Percentiles rank a stretch among this genome's conserved stretches.
phyloP scores from a whole-genome alignment of 1,284 basidiomycete genomes.

The Microbotryum saponariae region DNA sequence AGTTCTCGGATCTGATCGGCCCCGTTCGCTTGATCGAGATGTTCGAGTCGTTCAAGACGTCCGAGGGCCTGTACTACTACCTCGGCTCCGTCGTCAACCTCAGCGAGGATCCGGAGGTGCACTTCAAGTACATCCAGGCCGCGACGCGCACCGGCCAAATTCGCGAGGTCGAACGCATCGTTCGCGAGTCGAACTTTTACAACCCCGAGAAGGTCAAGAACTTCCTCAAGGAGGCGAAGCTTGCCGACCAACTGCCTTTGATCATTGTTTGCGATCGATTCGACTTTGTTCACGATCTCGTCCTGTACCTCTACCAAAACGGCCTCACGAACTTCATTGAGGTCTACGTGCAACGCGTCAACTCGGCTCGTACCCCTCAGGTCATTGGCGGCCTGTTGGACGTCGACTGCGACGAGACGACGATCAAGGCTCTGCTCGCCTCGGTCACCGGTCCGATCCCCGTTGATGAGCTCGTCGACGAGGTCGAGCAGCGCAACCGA shows the following conservation, averaged over 20 bases:
- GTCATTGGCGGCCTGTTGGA: conserved; percentile 95
- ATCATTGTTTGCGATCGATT: conserved; percentile 99
- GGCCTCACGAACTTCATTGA: conserved; percentile 96
- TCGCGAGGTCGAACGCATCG: conserved; percentile 97
- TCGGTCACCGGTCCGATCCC: conserved; percentile 97
- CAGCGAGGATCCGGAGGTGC: conserved; percentile 90
- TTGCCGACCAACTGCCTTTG: conserved; percentile 91
- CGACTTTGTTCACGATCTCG: conserved; percentile 98
- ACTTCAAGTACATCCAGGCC: conserved; percentile 99
- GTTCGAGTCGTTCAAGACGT: conserved; percentile 97
- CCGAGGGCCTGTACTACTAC: conserved; percentile 97
- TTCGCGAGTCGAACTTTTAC: conserved; percentile 94
- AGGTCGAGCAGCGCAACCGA: conserved; percentile 93
- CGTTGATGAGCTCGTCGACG: conserved; percentile 92
- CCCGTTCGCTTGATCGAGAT: conserved; percentile 97
- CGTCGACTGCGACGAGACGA: conserved; percentile 94
- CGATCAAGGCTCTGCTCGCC: conserved; percentile 86
- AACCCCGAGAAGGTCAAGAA: conserved; percentile 99
- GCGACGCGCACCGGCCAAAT: conserved; percentile 97
- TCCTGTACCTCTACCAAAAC: conserved; percentile 98
- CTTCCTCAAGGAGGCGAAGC: conserved; percentile 92
- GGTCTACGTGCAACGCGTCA: conserved; percentile 97
- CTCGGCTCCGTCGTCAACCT: conserved; percentile 96
- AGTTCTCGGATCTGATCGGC: conserved; percentile 96
- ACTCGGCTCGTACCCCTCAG: conserved; percentile 95